A percentile compares a stretch with the other conserved stretches of the same genome.
phyloP scores from a whole-genome alignment of 208 protist genomes.

The Porcisia deanei region DNA sequence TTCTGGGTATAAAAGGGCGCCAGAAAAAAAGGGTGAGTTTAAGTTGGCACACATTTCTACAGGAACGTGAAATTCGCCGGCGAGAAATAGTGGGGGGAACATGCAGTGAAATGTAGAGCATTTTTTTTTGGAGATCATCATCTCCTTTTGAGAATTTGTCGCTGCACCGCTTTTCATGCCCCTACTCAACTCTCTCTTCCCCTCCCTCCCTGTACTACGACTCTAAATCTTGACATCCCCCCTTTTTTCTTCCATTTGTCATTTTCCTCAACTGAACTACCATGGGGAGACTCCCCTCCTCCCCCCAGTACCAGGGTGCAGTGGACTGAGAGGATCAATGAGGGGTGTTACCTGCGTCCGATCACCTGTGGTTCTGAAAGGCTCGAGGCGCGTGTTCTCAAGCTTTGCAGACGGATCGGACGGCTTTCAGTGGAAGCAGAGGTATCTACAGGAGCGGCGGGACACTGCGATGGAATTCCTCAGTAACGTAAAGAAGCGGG shows the following conservation, averaged over 20 bases:
- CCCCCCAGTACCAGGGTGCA: neutral
- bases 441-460: constrained; percentile 67
- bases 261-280: too few species aligned
- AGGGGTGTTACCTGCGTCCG: neutral
- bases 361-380: neutral
- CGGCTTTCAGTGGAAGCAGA: constrained; percentile 71
- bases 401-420: constrained; percentile 41
- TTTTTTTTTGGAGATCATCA: neutral
- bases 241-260: constrained; percentile 14
- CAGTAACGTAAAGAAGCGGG: constrained; percentile 70
- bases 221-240: neutral
- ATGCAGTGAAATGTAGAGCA: neutral
- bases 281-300: too few species aligned
- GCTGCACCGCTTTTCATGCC: neutral
- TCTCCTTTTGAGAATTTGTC: neutral
- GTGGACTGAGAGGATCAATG: constrained; percentile 1
- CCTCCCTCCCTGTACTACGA: neutral
- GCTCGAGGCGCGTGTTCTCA: constrained; percentile 8
- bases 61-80: neutral
- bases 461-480: constrained; percentile 65
- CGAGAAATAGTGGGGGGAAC: neutral
- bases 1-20: too few species aligned
- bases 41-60: neutral
- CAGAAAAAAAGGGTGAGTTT: neutral
- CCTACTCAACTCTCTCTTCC: neutral